Percentiles rank a stretch among this genome's conserved stretches.
These are phyloP conservation scores for Hypoxylon sp. DNA, from an alignment of 2,329 filamentous ascomycete genomes.

Conservation along the genomic window DNA sequence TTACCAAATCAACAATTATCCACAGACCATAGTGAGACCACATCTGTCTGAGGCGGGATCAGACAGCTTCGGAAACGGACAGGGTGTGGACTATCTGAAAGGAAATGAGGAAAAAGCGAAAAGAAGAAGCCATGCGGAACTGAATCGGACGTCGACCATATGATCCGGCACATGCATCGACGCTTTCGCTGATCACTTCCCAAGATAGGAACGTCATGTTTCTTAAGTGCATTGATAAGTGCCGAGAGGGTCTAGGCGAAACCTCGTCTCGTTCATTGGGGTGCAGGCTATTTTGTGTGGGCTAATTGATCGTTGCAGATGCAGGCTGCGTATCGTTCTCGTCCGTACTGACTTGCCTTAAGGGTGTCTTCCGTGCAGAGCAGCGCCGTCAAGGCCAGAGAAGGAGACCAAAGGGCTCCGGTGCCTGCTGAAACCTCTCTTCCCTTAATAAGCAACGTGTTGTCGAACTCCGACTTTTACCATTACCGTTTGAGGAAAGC, in stretches of 20 bases:
- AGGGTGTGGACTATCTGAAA: constrained; percentile 26
- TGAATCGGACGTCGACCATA: constrained; percentile 42
- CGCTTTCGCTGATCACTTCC: constrained; percentile 43
- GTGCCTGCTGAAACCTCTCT: constrained; percentile 39
- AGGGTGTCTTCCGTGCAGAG: constrained; percentile 28
- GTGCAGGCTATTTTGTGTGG: constrained; percentile 39
- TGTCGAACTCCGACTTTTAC: constrained; percentile 27
- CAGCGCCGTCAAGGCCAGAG: constrained; percentile 16
- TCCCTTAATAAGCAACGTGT: constrained; percentile 37
- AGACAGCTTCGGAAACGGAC: constrained; percentile 33
- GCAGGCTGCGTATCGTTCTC: constrained; percentile 27
- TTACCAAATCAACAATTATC: constrained; percentile 23
- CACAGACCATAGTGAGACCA: constrained; percentile 26
- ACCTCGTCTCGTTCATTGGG: constrained; percentile 42
- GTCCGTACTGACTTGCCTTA: constrained; percentile 26
- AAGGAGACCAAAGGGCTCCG: constrained; percentile 19
- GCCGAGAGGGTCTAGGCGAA: constrained; percentile 44
- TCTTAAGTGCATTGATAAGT: constrained; percentile 47
- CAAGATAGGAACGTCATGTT: constrained; percentile 42
- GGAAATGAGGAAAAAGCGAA: constrained; percentile 7
- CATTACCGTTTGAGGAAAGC: constrained; percentile 36
- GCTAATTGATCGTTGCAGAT: constrained; percentile 41
- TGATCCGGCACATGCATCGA: constrained; percentile 45
- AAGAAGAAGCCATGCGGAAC: constrained; percentile 35
- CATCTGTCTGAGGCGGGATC: constrained; percentile 31